Conservation (phyloP, 441 rosid genomes). For the Hura crepitans region DNA sequence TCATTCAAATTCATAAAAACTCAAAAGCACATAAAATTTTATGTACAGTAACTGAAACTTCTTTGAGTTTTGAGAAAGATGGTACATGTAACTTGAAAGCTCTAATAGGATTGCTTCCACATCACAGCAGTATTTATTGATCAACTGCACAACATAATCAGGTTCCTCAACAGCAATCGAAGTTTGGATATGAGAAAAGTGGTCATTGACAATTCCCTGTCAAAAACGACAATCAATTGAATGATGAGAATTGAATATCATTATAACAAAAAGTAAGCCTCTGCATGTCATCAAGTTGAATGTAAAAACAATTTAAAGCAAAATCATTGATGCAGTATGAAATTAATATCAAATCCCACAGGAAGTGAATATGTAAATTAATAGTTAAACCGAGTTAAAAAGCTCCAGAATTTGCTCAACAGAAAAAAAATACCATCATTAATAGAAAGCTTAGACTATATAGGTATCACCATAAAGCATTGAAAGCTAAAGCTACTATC, state of each 20-base stretch:
- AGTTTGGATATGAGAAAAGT: slow-evolving; percentile 32
- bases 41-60: background rate
- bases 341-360: no score
- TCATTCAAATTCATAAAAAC: slow-evolving; percentile 17
- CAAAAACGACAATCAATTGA: slow-evolving; percentile 11
- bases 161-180: slow-evolving; percentile 37
- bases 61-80: slow-evolving; percentile 1
- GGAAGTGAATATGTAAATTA: background rate
- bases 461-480: no score
- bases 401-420: background rate
- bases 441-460: no score
- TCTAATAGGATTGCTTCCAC: slow-evolving; percentile 38
- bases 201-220: slow-evolving; percentile 42
- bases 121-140: slow-evolving; percentile 35
- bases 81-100: slow-evolving; percentile 31
- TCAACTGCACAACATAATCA: slow-evolving; percentile 32
- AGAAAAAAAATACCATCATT: background rate
- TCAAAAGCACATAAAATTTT: slow-evolving; percentile 1
- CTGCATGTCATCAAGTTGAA: no score
- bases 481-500: slow-evolving; percentile 13
- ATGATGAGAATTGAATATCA: no score
- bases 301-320: no score
- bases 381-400: background rate
- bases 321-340: no score
- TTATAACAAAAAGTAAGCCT: no score